phyloP scores from a whole-genome alignment of 352 stramenopile species.

The Pythium myriotylum region DNA sequence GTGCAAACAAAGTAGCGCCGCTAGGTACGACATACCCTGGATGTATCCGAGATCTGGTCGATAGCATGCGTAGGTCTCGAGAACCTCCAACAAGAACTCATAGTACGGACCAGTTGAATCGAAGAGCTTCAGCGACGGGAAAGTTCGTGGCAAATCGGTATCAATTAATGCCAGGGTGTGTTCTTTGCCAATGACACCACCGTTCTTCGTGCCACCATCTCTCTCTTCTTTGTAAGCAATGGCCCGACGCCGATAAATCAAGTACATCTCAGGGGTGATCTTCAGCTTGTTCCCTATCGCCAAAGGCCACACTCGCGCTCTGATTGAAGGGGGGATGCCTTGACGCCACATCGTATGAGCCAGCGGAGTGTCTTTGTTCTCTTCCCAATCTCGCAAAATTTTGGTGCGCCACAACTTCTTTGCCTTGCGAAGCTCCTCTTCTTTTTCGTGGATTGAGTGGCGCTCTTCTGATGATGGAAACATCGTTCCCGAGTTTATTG shows the following conservation, averaged over 20 bases:
- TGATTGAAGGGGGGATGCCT: constrained; percentile 82
- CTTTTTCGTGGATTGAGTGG: constrained; percentile 71
- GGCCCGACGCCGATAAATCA: constrained; percentile 76
- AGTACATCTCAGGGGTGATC: constrained; percentile 86
- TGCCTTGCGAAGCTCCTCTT: constrained; percentile 77
- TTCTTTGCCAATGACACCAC: constrained; percentile 56
- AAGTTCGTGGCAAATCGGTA: constrained; percentile 85
- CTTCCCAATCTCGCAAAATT: constrained; percentile 79
- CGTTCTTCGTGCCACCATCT: constrained; percentile 33
- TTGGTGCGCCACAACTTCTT: constrained; percentile 85
- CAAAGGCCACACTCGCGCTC: constrained; percentile 80
- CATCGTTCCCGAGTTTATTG: constrained; percentile 5
- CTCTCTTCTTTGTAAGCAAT: constrained; percentile 63
- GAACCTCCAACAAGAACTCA: constrained; percentile 72
- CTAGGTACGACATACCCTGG: constrained; percentile 90
- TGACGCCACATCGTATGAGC: constrained; percentile 81
- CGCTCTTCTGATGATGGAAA: constrained; percentile 25
- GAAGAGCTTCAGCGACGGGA: constrained; percentile 81
- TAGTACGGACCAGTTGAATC: constrained; percentile 78
- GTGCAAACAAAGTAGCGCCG: constrained; percentile 83
- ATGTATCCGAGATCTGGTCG: constrained; percentile 89
- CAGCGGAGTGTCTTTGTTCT: constrained; percentile 70
- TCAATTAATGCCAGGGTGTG: constrained; percentile 85
- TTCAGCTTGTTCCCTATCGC: constrained; percentile 87
- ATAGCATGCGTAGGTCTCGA: constrained; percentile 88